Base-by-base conservation (phyloP, 2,329 filamentous ascomycete genomes). In the Stagonosporopsis tanaceti region DNA sequence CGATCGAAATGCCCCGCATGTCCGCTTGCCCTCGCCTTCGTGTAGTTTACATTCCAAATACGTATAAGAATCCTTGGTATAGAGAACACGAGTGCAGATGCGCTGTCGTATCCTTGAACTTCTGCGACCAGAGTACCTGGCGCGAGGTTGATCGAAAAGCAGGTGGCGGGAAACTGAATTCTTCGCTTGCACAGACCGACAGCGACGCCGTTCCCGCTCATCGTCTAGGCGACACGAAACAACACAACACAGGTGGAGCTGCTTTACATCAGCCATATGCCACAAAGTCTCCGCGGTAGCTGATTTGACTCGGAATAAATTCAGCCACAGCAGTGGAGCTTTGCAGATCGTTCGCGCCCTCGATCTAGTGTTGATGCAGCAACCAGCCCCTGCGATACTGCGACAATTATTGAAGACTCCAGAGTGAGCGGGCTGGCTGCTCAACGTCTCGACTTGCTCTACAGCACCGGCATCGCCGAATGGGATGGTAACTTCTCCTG, bases 111-210 rank as follows among this genome's bases (percentile, higher is more conserved):
- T 14, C 32, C 32, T 34, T 34, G 14, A 1, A 15, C 4, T 4
- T 34, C 32, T 34, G 14, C 32, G 15, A 15, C 8, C 32, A 28
- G 9, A 24, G 12, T 24, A 12, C 14, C 20, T 25, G 24, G 22
- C 12, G 15, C 27, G 38, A 27, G 22, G 14, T 28, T 15, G 11
- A n/a, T 1, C 12, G n/a, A 32, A 35, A 51, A 52, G 22, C 14
- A 28, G 44, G 44, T 35, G 44, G 51, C 30, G 24, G 42, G 38
- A 25, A n/a, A 24, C 25, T 44, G 27, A 42, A 30, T 30, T 42
- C 17, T 3, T 53, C 20, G 25, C 1, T 47, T 6, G 51, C 44
- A 47, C 50, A 17, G 37, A 34, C 37, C 37, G 17, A 12, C n/a
- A 12, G 25, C 20, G 27, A 41, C 28, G 50, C 37, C 11, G 15